phyloP scores from a whole-genome alignment of 169 alveolate species.

The Fabrea salina region DNA sequence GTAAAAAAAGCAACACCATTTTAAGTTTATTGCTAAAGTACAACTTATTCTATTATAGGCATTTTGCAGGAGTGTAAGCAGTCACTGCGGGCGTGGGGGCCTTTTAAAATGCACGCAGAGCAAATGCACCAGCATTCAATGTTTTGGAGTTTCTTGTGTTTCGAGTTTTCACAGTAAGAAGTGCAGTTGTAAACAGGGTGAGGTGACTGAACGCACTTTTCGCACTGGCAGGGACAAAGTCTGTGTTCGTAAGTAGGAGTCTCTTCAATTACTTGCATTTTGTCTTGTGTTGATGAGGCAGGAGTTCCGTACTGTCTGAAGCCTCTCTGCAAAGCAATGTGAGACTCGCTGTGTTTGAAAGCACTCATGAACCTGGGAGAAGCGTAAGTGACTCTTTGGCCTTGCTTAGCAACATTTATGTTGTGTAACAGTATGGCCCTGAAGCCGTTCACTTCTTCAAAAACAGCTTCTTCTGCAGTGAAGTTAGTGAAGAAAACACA shows the following conservation, averaged over 20 bases:
- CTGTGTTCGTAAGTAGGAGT: constrained; percentile 27
- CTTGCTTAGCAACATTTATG: constrained; percentile 35
- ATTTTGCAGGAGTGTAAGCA: constrained; percentile 42
- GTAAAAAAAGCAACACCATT: too few species aligned
- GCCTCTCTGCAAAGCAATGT: constrained; percentile 56
- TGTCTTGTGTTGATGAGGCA: constrained; percentile 43
- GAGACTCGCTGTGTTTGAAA: constrained; percentile 45
- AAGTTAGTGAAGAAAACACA: constrained; percentile 47
- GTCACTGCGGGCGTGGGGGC: constrained; percentile 40
- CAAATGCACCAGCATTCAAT: constrained; percentile 49
- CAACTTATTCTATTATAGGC: neutral
- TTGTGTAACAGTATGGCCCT: constrained; percentile 46
- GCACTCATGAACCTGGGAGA: constrained; percentile 39
- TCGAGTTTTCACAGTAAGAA: constrained; percentile 30
- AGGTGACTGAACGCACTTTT: constrained; percentile 44
- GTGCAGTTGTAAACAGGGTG: constrained; percentile 62
- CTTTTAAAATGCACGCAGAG: constrained; percentile 40
- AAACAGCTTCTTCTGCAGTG: constrained; percentile 36
- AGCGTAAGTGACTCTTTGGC: constrained; percentile 36
- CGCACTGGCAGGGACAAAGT: constrained; percentile 59
- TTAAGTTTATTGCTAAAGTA: too few species aligned
- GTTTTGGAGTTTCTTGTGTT: neutral
- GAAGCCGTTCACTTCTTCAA: constrained; percentile 39
- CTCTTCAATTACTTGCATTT: constrained; percentile 38
- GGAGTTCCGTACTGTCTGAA: constrained; percentile 69